A percentile compares a stretch with the other conserved stretches of the same genome.
phyloP scores from a whole-genome alignment of 2,329 filamentous ascomycete genomes.

The Claviceps humidiphila region DNA sequence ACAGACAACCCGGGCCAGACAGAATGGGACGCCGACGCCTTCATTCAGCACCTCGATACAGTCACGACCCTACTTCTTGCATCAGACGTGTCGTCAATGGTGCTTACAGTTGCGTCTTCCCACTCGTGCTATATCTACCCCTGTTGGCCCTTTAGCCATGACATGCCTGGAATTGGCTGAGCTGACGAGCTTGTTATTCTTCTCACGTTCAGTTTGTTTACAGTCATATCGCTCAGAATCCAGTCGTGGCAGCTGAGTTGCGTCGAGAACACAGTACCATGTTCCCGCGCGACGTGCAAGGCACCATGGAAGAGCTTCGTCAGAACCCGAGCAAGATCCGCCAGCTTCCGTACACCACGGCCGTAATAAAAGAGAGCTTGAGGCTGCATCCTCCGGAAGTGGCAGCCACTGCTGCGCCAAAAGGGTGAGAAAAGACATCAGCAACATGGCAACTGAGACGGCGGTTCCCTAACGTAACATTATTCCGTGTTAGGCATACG shows the following conservation, averaged over 20 bases:
- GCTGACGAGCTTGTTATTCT: background rate
- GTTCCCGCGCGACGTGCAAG: background rate
- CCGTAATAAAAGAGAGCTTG: conserved; percentile 2
- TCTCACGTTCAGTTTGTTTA: background rate
- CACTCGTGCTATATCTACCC: background rate
- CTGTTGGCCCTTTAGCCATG: background rate
- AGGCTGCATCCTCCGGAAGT: background rate
- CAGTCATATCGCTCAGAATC: background rate
- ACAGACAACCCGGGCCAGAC: background rate
- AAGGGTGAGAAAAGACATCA: background rate
- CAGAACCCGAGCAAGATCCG: background rate
- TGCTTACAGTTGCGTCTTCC: conserved; percentile 2
- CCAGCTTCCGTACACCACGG: conserved; percentile 2
- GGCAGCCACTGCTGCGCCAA: background rate
- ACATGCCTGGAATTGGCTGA: background rate
- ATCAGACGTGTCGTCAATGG: conserved; percentile 2
- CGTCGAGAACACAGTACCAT: background rate
- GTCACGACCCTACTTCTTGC: conserved; percentile 1
- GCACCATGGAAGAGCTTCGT: background rate
- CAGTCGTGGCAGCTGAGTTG: conserved; percentile 1
- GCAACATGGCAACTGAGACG: too few species aligned
- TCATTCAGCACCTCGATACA: conserved; percentile 1
- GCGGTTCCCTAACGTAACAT: background rate
- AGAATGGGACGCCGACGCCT: background rate
- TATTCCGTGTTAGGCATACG: background rate